Evolutionary conservation across 129 eudicot species (phyloP), one percentile per base, ranked within the genome.

Genomic region (Centaurea solstitialis): DNA sequence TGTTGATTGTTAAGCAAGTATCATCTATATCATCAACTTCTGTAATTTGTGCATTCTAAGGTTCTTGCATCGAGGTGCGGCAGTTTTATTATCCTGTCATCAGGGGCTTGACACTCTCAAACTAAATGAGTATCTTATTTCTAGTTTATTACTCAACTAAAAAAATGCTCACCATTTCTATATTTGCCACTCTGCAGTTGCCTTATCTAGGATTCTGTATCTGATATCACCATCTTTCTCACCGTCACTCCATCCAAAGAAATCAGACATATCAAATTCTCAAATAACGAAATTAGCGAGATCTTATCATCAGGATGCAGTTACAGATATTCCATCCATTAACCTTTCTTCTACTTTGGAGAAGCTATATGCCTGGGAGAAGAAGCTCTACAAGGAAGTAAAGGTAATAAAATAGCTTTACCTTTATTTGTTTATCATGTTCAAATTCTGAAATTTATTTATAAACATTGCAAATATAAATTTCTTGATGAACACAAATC

Each of bases 301-400:
- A 82, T 87, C 90, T 13, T 90, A 92, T 77, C 85, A 76, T 76
- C 87, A 80, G 72, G 97, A 91, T 84, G 43, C 80, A 24, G 91
- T 87, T 77, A 74, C 79, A 17, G 75, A 73, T 18, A 61, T 76
- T 30, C 81, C 84, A 78, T 79, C 86, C 37, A 50, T 80, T 33
- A 87, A 83, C 85, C 91, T 92, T 78, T 91, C 97, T 40, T 83
- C 97, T 72, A 89, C 96, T 45, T 77, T 95, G 89, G 99, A 92
- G 70, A 87, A 86, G 81, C 89, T 95, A 23, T 95, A 89, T 87
- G 93, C 83, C 72, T 95, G 99, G 99, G 99, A 95, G 88, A 89
- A 92, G 81, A 95, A 88, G 81, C 84, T 95, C 59, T 92, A 88
- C 82, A 89, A 89, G 86, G 97, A 92, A 90, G 97, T 95, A 20